These are phyloP conservation scores for Neurospora sp. DNA, from an alignment of 495 filamentous ascomycete species.

Conservation along the genomic window DNA sequence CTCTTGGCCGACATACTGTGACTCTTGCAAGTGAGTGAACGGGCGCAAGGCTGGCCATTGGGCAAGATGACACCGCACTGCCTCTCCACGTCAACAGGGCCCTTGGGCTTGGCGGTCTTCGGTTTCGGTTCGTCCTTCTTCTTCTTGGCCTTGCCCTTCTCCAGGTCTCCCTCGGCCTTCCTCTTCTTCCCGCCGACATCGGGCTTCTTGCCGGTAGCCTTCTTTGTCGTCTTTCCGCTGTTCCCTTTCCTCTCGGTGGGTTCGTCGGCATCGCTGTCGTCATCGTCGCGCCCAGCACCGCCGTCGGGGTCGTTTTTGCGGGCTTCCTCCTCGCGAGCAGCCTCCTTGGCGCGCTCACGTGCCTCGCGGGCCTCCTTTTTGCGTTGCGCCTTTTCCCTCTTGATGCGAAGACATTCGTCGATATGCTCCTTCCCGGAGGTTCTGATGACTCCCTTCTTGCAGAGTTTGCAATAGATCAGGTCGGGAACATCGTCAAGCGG, in stretches of 20 bases:
- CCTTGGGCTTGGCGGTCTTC: conserved; percentile 81
- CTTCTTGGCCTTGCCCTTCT: conserved; percentile 75
- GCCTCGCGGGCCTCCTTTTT: conserved; percentile 74
- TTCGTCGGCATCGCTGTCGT: conserved; percentile 55
- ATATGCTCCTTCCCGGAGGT: conserved; percentile 54
- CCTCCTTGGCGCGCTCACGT: conserved; percentile 53
- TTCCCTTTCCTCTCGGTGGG: conserved; percentile 27
- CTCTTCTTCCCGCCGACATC: conserved; percentile 65
- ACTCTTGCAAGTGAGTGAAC: conserved; percentile 91
- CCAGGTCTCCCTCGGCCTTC: conserved; percentile 73
- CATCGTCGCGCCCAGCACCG: conserved; percentile 50
- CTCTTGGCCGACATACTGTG: conserved; percentile 96
- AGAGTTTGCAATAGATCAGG: conserved; percentile 68
- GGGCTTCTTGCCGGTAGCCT: conserved; percentile 57
- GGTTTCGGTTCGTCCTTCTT: conserved; percentile 94
- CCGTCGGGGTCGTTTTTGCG: conserved; percentile 47
- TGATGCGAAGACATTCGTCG: conserved; percentile 59
- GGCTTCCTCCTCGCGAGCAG: conserved; percentile 44
- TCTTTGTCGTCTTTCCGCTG: conserved; percentile 54
- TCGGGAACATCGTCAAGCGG: conserved; percentile 62
- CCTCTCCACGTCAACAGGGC: conserved; percentile 90
- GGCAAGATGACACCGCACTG: conserved; percentile 89
- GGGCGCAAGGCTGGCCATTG: conserved; percentile 75
- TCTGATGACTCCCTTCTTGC: conserved; percentile 63
- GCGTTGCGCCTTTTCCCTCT: conserved; percentile 63